Conservation (phyloP, 352 stramenopile genomes). For the Globisporangium emineosum region DNA sequence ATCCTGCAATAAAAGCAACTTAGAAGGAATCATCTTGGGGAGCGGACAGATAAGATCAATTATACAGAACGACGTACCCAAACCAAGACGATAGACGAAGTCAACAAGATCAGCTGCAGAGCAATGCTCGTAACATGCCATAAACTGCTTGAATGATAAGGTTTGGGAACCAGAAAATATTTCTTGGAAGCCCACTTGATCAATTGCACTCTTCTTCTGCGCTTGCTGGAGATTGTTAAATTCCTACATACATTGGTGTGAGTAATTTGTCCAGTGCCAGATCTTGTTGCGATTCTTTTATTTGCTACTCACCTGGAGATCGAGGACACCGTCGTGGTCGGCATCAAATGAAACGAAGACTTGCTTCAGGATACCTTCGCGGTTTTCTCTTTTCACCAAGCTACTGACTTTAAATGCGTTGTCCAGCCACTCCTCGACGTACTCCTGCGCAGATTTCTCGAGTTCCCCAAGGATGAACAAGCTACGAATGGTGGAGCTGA, state of each 20-base stretch:
- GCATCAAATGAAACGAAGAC: conserved; percentile 47
- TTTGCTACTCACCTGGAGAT: conserved; percentile 27
- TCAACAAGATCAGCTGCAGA: conserved; percentile 30
- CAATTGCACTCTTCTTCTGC: conserved; percentile 34
- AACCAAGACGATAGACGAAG: conserved; percentile 32
- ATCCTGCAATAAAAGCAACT: conserved; percentile 21
- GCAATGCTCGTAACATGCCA: conserved; percentile 36
- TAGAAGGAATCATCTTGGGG: neutral
- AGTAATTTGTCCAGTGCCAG: neutral
- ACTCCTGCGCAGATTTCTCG: conserved; percentile 32
- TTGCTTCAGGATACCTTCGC: conserved; percentile 29
- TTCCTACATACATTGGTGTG: conserved; percentile 22
- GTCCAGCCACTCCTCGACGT: conserved; percentile 26
- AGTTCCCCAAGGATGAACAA: conserved; percentile 37
- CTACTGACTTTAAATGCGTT: conserved; percentile 18
- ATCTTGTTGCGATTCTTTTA: neutral
- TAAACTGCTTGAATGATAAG: conserved; percentile 35
- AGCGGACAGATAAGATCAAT: neutral
- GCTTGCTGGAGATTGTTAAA: conserved; percentile 67
- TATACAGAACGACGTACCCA: conserved; percentile 28
- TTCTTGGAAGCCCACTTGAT: conserved; percentile 31
- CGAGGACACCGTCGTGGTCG: conserved; percentile 36
- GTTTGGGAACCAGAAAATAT: conserved; percentile 28
- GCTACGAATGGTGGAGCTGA: conserved; percentile 25
- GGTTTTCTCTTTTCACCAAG: conserved; percentile 43